These are phyloP conservation scores for Microcos paniculata DNA, from an alignment of 345 rosid genomes.

Conservation along the genomic window DNA sequence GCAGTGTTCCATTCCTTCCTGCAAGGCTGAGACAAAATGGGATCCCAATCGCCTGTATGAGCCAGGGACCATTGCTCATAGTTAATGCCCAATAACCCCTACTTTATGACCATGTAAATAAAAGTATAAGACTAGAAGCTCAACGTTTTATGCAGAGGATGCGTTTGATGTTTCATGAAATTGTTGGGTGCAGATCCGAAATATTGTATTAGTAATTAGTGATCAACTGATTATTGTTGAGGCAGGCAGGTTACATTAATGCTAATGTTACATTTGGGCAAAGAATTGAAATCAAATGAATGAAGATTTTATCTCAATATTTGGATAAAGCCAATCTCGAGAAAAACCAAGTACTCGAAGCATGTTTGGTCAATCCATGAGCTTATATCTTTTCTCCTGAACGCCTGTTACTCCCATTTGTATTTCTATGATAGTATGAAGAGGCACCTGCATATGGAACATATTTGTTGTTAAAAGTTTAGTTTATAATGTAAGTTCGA, in stretches of 20 bases:
- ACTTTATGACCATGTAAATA: neutral
- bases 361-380: conserved; percentile 68
- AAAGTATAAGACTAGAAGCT: neutral
- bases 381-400: conserved; percentile 97
- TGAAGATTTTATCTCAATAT: neutral
- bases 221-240: neutral
- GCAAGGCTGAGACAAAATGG: neutral
- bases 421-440: conserved; percentile 97
- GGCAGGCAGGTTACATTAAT: neutral
- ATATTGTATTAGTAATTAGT: neutral
- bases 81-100: too few relatives aligned
- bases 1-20: neutral
- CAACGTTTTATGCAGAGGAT: neutral
- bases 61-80: neutral
- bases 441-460: conserved; percentile 74
- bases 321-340: neutral
- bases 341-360: neutral
- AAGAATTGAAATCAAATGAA: conserved; percentile 20
- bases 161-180: neutral
- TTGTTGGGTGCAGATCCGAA: neutral
- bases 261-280: conserved; percentile 12
- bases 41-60: neutral
- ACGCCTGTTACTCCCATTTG: conserved; percentile 99
- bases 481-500: neutral
- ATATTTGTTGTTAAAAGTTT: neutral